Percentiles rank a stretch among this genome's conserved stretches.
Evolutionary conservation across 139 green algal genomes (phyloP).

Genomic region (Pseudopediastrum boryanum): DNA sequence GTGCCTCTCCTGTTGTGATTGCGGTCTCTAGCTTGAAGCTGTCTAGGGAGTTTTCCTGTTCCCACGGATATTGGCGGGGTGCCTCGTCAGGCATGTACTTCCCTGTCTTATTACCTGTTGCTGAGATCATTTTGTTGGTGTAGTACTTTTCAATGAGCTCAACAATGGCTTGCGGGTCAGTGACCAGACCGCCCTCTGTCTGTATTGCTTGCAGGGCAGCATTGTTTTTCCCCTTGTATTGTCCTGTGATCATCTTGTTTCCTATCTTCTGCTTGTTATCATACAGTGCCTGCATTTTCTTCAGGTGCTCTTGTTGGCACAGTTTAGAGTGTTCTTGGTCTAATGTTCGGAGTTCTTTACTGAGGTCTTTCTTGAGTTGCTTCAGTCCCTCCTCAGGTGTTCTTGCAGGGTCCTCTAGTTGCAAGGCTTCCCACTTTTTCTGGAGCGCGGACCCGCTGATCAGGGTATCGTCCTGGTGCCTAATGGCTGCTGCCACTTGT

Average conservation of each 20-base stretch:
- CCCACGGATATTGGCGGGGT: neutral
- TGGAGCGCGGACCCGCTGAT: neutral
- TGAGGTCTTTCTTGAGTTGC: neutral
- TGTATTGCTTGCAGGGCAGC: neutral
- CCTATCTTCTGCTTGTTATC: neutral
- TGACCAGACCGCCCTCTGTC: neutral
- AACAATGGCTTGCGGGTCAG: neutral
- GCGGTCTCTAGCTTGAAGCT: neutral
- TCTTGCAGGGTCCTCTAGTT: neutral
- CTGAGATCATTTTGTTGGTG: neutral
- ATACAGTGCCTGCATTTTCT: neutral
- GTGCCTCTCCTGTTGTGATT: neutral
- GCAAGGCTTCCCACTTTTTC: neutral
- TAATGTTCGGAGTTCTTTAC: neutral
- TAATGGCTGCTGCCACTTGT: neutral
- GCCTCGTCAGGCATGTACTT: neutral
- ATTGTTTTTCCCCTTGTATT: neutral
- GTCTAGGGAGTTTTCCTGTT: neutral
- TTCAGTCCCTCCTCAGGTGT: neutral
- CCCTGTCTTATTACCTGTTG: neutral
- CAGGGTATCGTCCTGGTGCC: no score
- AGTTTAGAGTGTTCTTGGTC: slow-evolving; percentile 4
- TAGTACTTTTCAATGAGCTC: slow-evolving; percentile 10
- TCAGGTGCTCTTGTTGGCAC: neutral
- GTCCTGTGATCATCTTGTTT: neutral